Evolutionary conservation across 2,329 filamentous ascomycete genomes (phyloP), one percentile per base, ranked within the genome.

Genomic region (Cercospora nicotianae): DNA sequence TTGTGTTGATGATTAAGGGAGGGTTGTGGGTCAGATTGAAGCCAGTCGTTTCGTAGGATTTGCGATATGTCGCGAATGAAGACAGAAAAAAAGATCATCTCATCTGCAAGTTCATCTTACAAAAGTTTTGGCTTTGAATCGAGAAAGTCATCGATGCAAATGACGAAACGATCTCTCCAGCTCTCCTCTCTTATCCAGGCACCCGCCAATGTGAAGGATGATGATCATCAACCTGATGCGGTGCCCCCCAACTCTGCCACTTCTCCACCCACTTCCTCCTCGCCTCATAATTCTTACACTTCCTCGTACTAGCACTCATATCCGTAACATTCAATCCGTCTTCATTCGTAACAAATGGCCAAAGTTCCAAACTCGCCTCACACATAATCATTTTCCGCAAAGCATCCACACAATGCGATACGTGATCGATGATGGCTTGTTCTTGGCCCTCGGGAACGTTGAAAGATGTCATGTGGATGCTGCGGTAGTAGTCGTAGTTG

Each of bases 1-100:
- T 61, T 61, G 59, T 61, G 31, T 26, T 20, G 10, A 61, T 45
- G 59, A 45, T 61, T 16, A 61, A 30, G 28, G 59, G 59, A 3
- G 59, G 31, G 20, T 33, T 61, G n/a, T 61, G 59, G 59, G 12
- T 61, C 2, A 45, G 18, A 20, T 26, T 61, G 59, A 61, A 45
- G 59, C 59, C 59, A 13, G 9, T 33, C 31, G 10, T 9, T 33
- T 33, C 31, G 12, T 33, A 10, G 9, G 9, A 9, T 31, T 31
- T 8, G 8, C 10, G 3, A 31, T 31, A 3, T 31, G 8, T 31
- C 30, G 30, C 30, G 30, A 10, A 9, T 31, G 31, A 13, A 33
- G 31, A 33, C 31, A 33, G 31, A 33, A 33, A 33, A 33, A 13
- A 33, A 33, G 10, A 13, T 10, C 31, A 33, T 33, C 31, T 5